These are phyloP conservation scores for Cryphonectria naterciae DNA, from an alignment of 2,329 filamentous ascomycete genomes.

Conservation along the genomic window DNA sequence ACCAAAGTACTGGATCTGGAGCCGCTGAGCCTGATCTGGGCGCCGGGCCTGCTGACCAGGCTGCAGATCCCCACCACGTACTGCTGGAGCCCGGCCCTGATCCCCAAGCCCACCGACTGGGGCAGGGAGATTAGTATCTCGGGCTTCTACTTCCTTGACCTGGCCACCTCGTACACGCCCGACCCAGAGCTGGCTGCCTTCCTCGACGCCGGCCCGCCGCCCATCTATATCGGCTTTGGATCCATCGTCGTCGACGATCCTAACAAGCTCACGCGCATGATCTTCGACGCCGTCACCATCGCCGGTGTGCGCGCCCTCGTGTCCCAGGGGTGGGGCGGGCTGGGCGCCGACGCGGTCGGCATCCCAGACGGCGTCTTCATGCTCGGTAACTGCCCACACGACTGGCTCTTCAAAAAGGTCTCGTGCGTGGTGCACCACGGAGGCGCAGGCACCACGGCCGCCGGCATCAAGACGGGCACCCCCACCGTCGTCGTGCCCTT, in stretches of 20 bases:
- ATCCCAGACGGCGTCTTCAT: slow-evolving; percentile 80
- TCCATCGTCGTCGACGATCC: slow-evolving; percentile 82
- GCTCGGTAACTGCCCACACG: slow-evolving; percentile 83
- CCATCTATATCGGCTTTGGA: slow-evolving; percentile 82
- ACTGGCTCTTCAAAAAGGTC: slow-evolving; percentile 85
- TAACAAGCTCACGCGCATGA: slow-evolving; percentile 68
- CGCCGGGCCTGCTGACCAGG: slow-evolving; percentile 76
- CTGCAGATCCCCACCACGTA: slow-evolving; percentile 85
- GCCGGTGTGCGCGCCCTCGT: slow-evolving; percentile 78
- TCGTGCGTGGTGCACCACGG: slow-evolving; percentile 86
- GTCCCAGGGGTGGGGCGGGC: slow-evolving; percentile 86
- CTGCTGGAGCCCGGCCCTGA: slow-evolving; percentile 83
- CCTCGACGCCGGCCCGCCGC: slow-evolving; percentile 68
- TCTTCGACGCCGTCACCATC: slow-evolving; percentile 71
- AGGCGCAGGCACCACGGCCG: slow-evolving; percentile 84
- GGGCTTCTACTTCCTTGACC: slow-evolving; percentile 76
- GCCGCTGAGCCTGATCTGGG: slow-evolving; percentile 78
- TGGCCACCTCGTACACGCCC: slow-evolving; percentile 69
- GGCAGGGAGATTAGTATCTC: slow-evolving; percentile 70
- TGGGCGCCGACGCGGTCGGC: slow-evolving; percentile 71
- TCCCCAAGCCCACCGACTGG: slow-evolving; percentile 68
- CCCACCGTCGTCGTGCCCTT: slow-evolving; percentile 86
- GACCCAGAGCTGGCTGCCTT: slow-evolving; percentile 68
- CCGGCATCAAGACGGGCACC: slow-evolving; percentile 78
- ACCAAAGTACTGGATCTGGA: slow-evolving; percentile 75